phyloP scores from a whole-genome alignment of 352 stramenopile genomes.

The Globisporangium carolinianum region DNA sequence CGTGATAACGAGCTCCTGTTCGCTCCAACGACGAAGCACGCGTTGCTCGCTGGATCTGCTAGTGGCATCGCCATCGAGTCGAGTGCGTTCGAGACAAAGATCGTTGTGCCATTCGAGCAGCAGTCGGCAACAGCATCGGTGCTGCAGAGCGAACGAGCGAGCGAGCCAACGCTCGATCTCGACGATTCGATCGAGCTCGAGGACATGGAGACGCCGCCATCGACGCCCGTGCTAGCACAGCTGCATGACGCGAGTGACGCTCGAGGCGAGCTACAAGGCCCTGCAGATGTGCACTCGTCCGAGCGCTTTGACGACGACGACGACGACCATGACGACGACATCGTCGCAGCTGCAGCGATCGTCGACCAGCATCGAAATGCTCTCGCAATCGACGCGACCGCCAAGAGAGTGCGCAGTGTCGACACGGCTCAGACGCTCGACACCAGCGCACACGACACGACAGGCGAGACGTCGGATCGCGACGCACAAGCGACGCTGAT shows the following conservation, averaged over 20 bases:
- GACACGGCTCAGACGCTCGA: too few relatives aligned
- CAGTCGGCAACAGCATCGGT: not conserved
- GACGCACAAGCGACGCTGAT: too few relatives aligned
- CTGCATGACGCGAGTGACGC: not conserved
- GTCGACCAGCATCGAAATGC: not conserved
- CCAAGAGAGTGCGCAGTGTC: not conserved
- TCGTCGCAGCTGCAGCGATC: not conserved
- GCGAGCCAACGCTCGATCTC: not conserved
- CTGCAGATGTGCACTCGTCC: not conserved
- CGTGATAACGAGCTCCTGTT: too few relatives aligned
- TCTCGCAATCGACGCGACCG: not conserved
- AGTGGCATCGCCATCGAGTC: too few relatives aligned
- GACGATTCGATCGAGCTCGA: constrained; percentile 18
- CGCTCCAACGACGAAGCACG: too few relatives aligned
- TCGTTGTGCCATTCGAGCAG: too few relatives aligned
- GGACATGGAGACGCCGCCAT: constrained; percentile 17
- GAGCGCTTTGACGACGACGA: not conserved
- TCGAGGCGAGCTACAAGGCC: not conserved
- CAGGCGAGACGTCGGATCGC: too few relatives aligned
- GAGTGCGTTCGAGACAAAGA: too few relatives aligned
- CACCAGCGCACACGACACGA: too few relatives aligned
- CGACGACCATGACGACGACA: constrained; percentile 8
- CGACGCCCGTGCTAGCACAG: too few relatives aligned
- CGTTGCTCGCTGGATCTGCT: too few relatives aligned
- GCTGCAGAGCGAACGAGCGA: constrained; percentile 10